Conservation (phyloP, 2,329 filamentous ascomycete species). For the Exophiala sp. region DNA sequence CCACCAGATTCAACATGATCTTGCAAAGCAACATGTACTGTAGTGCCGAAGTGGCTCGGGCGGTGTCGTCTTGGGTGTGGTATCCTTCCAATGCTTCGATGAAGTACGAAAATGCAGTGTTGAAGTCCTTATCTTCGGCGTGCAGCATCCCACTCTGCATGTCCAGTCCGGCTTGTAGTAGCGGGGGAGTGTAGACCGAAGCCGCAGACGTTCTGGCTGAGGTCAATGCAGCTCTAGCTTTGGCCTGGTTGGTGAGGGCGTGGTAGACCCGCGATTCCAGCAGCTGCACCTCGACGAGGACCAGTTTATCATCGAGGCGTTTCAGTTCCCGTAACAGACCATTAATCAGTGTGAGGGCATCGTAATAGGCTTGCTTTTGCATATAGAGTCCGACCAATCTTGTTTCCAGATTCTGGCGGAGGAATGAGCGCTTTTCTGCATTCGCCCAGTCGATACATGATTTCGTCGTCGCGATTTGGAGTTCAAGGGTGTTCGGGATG, state of each 20-base stretch:
- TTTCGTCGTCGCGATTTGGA: slow-evolving; percentile 90
- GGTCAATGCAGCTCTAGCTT: slow-evolving; percentile 89
- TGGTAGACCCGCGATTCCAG: slow-evolving; percentile 97
- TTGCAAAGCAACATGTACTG: slow-evolving; percentile 99
- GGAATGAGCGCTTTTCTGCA: slow-evolving; percentile 75
- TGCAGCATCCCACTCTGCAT: slow-evolving; percentile 99
- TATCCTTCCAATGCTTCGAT: slow-evolving; percentile 98
- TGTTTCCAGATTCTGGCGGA: slow-evolving; percentile 96
- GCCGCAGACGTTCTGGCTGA: slow-evolving; percentile 91
- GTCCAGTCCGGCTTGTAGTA: slow-evolving; percentile 91
- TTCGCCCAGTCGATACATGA: slow-evolving; percentile 95
- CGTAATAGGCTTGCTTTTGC: slow-evolving; percentile 96
- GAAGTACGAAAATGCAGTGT: slow-evolving; percentile 97
- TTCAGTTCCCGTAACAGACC: slow-evolving; percentile 92
- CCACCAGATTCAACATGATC: slow-evolving; percentile 95
- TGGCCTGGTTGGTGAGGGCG: slow-evolving; percentile 90
- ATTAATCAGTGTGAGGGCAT: slow-evolving; percentile 94
- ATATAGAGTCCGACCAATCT: slow-evolving; percentile 91
- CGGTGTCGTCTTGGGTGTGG: slow-evolving; percentile 79
- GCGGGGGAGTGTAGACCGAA: slow-evolving; percentile 91
- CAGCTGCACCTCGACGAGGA: slow-evolving; percentile 94
- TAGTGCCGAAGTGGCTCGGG: slow-evolving; percentile 88
- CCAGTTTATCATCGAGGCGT: slow-evolving; percentile 95
- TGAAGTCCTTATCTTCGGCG: slow-evolving; percentile 98
- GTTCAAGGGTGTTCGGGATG: slow-evolving; percentile 91